phyloP scores from a whole-genome alignment of 257 asterid species.

The Solanum pinnatisectum region DNA sequence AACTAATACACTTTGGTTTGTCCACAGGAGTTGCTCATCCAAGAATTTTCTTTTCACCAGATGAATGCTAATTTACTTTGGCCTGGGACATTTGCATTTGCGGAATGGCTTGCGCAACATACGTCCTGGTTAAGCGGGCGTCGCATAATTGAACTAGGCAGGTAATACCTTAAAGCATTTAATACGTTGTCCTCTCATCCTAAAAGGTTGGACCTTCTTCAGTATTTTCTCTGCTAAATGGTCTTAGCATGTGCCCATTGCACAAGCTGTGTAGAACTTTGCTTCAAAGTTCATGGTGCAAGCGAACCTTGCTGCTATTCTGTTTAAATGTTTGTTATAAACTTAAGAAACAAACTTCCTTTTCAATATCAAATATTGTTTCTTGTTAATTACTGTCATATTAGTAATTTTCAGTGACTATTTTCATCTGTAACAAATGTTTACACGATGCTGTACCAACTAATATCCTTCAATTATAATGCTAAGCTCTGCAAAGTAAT shows the following conservation, averaged over 20 bases:
- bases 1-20: conserved; percentile 1
- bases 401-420: background rate
- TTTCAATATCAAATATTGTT: background rate
- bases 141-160: conserved; percentile 68
- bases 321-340: background rate
- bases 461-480: background rate
- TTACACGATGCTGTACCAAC: background rate
- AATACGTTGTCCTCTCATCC: background rate
- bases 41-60: conserved; percentile 85
- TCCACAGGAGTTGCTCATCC: conserved; percentile 64
- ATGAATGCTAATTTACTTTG: conserved; percentile 87
- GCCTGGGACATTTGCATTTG: conserved; percentile 97
- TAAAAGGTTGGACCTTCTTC: background rate
- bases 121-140: conserved; percentile 52
- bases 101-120: conserved; percentile 71
- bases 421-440: background rate
- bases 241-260: background rate
- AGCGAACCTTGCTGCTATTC: background rate
- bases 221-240: background rate
- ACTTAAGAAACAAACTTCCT: background rate
- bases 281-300: background rate
- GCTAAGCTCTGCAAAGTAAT: background rate
- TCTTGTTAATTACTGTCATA: background rate
- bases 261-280: background rate
- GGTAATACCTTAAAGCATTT: conserved; percentile 24